These are phyloP conservation scores for Cyberlindnera xishuangbannaensis DNA, from an alignment of 805 yeast genomes.

Conservation along the genomic window DNA sequence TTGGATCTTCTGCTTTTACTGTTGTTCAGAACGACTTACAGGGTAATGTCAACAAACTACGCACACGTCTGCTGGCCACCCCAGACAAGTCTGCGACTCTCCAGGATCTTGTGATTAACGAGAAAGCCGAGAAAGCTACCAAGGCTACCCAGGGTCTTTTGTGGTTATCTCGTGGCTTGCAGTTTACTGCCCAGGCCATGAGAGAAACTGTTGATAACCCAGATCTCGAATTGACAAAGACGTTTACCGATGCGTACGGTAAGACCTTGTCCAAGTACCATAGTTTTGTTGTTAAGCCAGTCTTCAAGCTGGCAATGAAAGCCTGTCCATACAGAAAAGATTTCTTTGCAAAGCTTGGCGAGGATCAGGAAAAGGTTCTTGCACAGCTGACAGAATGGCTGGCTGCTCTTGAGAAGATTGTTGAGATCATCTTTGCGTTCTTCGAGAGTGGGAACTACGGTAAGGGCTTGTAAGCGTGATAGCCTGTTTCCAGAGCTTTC, in stretches of 20 bases:
- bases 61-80: conserved; percentile 56
- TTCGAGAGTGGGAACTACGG: conserved; percentile 79
- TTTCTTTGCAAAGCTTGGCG: conserved; percentile 77
- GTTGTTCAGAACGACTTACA: conserved; percentile 86
- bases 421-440: conserved; percentile 66
- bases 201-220: conserved; percentile 68
- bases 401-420: conserved; percentile 68
- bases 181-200: conserved; percentile 88
- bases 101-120: conserved; percentile 72
- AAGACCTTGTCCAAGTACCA: conserved; percentile 80
- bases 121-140: conserved; percentile 55
- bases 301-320: conserved; percentile 90
- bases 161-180: conserved; percentile 82
- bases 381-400: conserved; percentile 70
- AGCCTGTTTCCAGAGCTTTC: no score
- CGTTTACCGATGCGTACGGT: conserved; percentile 80
- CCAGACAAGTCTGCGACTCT: conserved; percentile 63
- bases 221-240: conserved; percentile 55
- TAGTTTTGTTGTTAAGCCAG: conserved; percentile 74
- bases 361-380: conserved; percentile 60
- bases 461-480: conserved; percentile 58
- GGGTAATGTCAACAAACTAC: conserved; percentile 76
- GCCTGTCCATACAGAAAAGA: conserved; percentile 90
- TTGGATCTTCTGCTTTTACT: conserved; percentile 79
- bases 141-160: conserved; percentile 87